These are phyloP conservation scores for Chlamydomonas asymmetrica DNA, from an alignment of 139 green algal species.

Conservation along the genomic window DNA sequence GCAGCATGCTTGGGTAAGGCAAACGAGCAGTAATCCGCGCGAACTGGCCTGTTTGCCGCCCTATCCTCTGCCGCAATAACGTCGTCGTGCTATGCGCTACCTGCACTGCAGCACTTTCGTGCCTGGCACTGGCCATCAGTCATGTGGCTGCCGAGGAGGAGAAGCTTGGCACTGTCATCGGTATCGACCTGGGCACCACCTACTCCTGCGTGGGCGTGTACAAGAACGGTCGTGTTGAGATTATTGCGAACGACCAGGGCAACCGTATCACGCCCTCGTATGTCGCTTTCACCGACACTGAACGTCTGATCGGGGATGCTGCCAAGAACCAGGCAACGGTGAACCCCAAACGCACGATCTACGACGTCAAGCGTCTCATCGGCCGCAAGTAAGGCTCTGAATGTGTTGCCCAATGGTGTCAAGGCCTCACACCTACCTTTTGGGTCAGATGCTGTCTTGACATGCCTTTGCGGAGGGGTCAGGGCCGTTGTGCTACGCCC, in stretches of 20 bases:
- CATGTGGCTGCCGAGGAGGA: conserved; percentile 42
- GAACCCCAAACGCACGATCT: conserved; percentile 94
- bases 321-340: conserved; percentile 97
- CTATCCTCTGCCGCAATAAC: background rate
- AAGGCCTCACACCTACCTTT: too few species aligned
- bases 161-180: conserved; percentile 87
- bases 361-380: conserved; percentile 98
- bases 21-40: too few species aligned
- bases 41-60: background rate
- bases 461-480: too few species aligned
- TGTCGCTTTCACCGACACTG: conserved; percentile 99
- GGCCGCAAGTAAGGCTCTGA: conserved; percentile 88
- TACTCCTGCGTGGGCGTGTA: conserved; percentile 99
- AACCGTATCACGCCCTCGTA: conserved; percentile 99
- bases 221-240: conserved; percentile 98
- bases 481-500: too few species aligned
- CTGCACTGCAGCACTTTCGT: too few species aligned
- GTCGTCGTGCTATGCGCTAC: background rate
- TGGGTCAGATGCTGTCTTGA: background rate
- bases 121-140: background rate
- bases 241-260: conserved; percentile 98
- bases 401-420: too few species aligned
- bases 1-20: too few species aligned
- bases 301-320: conserved; percentile 97
- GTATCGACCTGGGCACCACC: conserved; percentile 98